Percentiles rank a stretch among this genome's conserved stretches.
Conservation (phyloP, 2,329 filamentous ascomycete genomes). For the Basipetospora sp. region DNA sequence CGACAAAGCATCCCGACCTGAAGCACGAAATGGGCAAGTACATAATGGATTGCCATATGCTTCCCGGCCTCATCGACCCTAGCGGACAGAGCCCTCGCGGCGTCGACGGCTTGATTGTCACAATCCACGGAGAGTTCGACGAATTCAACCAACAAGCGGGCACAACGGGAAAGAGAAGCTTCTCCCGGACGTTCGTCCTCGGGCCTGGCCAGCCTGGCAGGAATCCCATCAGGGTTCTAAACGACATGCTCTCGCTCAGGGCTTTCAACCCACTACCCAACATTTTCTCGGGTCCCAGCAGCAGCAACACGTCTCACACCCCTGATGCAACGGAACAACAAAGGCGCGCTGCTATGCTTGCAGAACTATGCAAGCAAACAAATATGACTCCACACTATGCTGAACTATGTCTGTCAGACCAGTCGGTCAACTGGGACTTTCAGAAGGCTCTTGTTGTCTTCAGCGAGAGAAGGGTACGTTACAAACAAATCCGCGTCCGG, state of each 20-base stretch:
- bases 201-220: conserved; percentile 55
- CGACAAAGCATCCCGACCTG: conserved; percentile 61
- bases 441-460: conserved; percentile 62
- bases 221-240: conserved; percentile 58
- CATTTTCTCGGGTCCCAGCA: conserved; percentile 18
- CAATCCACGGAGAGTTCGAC: conserved; percentile 71
- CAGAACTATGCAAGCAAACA: conserved; percentile 62
- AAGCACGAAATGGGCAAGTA: conserved; percentile 54
- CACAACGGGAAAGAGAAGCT: conserved; percentile 54
- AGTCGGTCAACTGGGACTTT: conserved; percentile 58
- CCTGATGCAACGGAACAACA: conserved; percentile 36
- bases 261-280: conserved; percentile 42
- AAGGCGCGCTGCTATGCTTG: conserved; percentile 46
- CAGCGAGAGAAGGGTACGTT: conserved; percentile 49
- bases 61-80: conserved; percentile 57
- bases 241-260: conserved; percentile 62
- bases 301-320: conserved; percentile 12
- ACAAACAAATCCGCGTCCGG: no score
- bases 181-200: conserved; percentile 67
- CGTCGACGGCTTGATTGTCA: conserved; percentile 64
- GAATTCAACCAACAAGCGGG: conserved; percentile 47
- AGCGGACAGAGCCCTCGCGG: conserved; percentile 47
- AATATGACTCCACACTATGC: conserved; percentile 69
- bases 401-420: conserved; percentile 60
- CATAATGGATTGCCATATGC: conserved; percentile 66